Evolutionary conservation across 331 rosid species (phyloP).

Genomic region (Phaseolus coccineus): DNA sequence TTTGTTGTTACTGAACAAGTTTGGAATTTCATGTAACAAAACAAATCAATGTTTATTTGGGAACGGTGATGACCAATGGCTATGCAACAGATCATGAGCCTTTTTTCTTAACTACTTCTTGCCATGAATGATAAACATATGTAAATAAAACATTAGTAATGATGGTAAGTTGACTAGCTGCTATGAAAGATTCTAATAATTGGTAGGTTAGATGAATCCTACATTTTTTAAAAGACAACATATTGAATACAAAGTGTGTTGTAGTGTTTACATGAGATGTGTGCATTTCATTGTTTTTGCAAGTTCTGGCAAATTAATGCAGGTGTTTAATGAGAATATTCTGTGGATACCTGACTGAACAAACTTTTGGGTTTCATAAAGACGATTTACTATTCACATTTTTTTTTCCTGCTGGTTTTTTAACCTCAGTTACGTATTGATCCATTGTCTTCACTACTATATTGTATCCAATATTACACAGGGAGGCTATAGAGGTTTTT

Average conservation of each 20-base stretch:
- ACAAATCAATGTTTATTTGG: conserved; percentile 16
- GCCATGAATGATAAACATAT: not conserved
- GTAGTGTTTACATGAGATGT: conserved; percentile 31
- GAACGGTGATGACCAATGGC: conserved; percentile 7
- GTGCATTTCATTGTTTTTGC: conserved; percentile 25
- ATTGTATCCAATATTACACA: conserved; percentile 46
- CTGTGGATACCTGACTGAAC: conserved; percentile 20
- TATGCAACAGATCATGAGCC: not conserved
- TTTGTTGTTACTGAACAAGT: not conserved
- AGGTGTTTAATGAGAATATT: not conserved
- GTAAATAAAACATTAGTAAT: conserved; percentile 28
- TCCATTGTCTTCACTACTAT: conserved; percentile 37
- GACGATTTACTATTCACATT: not conserved
- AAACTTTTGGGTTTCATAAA: conserved; percentile 17
- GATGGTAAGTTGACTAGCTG: conserved; percentile 12
- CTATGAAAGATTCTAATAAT: not conserved
- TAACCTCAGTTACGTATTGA: conserved; percentile 32
- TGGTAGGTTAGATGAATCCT: conserved; percentile 4
- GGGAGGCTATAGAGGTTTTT: conserved; percentile 97
- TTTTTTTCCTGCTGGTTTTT: not conserved
- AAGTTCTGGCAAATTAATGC: conserved; percentile 6
- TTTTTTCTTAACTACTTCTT: conserved; percentile 28
- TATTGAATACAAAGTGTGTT: not conserved
- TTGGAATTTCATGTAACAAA: conserved; percentile 4
- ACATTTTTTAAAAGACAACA: conserved; percentile 3